Base-by-base conservation (phyloP, 768 basidiomycete species). In the Phaffia tasmanica region DNA sequence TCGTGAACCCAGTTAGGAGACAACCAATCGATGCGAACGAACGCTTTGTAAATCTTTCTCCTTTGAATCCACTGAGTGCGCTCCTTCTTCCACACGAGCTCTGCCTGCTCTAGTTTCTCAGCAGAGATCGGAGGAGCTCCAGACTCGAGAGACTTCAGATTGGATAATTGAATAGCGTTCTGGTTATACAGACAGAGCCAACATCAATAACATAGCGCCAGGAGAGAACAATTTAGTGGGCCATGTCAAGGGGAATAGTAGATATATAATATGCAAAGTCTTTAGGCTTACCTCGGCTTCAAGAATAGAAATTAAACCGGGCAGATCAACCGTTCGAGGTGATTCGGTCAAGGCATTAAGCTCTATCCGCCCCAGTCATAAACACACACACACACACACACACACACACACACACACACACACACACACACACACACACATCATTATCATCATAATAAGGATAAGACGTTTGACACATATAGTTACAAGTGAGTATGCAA, bases 31-130 rank as follows among this genome's bases (percentile, higher is more conserved):
- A 14, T 23, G 5, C 16, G 7, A 7, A 63, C 63, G 27, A 15
- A 64, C 63, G 30, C 16, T 1, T n/a, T 16, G 49, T 29, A 65
- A 7, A 59, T 32, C 47, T 65, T 65, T 25, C 57, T 58, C 15
- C 64, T 58, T 27, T 42, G 15, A 50, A 65, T 29, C 64, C 64
- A 65, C 57, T 65, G 57, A 4, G 46, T 25, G 27, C 64, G 57
- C 30, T 58, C 47, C 9, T 57, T 59, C 5, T 21, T 32, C 64
- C 64, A 65, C 57, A 47, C 29, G 23, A 30, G 19, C 3, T 57
- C 30, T 18, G 58, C 58, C 4, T 25, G 32, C n/a, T 50, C n/a
- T 30, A 65, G 32, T 16, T 65, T 58, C 23, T 46, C 57, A 30
- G 47, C 49, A 15, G 64, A 65, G 64, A 58, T 58, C 30, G 58